A percentile compares a stretch with the other conserved stretches of the same genome.
Evolutionary conservation across 2,329 filamentous ascomycete species (phyloP).

Genomic region (Aspergillus clavatus): DNA sequence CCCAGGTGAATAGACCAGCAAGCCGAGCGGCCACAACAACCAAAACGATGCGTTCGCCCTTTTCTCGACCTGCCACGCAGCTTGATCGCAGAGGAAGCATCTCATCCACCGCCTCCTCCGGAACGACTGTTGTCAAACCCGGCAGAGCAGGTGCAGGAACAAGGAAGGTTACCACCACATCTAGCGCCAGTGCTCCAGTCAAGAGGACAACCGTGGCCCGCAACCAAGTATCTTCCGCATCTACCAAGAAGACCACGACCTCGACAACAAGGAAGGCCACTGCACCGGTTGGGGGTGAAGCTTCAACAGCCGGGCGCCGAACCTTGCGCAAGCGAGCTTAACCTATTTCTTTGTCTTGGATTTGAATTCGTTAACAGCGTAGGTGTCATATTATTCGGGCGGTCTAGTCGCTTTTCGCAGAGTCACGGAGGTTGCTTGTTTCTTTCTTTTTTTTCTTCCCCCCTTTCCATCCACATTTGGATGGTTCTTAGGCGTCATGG

Average conservation of each 20-base stretch:
- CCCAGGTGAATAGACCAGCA: constrained; percentile 27
- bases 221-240: constrained; percentile 29
- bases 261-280: constrained; percentile 32
- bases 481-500: background rate
- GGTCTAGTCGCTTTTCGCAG: background rate
- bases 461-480: too few relatives aligned
- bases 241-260: constrained; percentile 32
- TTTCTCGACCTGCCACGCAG: constrained; percentile 37
- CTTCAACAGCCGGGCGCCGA: constrained; percentile 31
- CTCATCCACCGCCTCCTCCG: constrained; percentile 35
- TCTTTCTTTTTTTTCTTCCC: too few relatives aligned
- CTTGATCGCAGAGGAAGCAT: constrained; percentile 35
- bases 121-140: constrained; percentile 35
- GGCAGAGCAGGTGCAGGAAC: constrained; percentile 24
- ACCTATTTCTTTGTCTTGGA: too few relatives aligned
- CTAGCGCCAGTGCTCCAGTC: constrained; percentile 20
- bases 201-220: constrained; percentile 29
- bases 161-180: constrained; percentile 27
- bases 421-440: too few relatives aligned
- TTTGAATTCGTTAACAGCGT: background rate
- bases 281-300: constrained; percentile 27
- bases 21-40: constrained; percentile 28
- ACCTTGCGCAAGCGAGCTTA: constrained; percentile 40
- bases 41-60: constrained; percentile 25
- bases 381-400: background rate